Conservation (phyloP, 1,284 basidiomycete species). For the Peniophora sp. region DNA sequence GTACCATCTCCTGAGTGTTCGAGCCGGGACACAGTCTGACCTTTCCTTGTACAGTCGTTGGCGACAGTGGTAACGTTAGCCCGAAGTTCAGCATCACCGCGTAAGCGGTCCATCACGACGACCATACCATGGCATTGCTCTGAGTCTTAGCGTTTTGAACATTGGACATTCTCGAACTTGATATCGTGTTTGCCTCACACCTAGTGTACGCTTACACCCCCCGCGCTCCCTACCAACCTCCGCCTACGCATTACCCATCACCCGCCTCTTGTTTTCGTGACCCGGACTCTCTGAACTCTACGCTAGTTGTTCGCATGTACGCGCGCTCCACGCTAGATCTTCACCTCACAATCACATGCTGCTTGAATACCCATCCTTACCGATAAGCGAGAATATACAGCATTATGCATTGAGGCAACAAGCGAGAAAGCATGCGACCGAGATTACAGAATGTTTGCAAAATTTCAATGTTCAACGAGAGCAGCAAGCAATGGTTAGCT, state of each 20-base stretch:
- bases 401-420: too few species aligned
- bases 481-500: too few species aligned
- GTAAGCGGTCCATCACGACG: background rate
- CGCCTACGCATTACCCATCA: background rate
- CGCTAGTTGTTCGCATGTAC: too few species aligned
- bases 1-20: background rate
- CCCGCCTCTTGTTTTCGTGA: background rate
- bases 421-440: too few species aligned
- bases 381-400: too few species aligned
- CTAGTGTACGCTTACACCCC: background rate
- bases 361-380: too few species aligned
- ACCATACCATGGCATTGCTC: background rate
- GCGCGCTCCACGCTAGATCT: too few species aligned
- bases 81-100: background rate
- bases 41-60: background rate
- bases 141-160: background rate
- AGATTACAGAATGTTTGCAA: too few species aligned
- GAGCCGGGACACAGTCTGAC: background rate
- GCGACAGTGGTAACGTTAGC: background rate
- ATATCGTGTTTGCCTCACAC: background rate
- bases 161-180: background rate
- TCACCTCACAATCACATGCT: too few species aligned
- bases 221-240: background rate
- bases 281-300: background rate
- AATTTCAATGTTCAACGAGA: too few species aligned